phyloP scores from a whole-genome alignment of 2,329 filamentous ascomycete genomes.

The Aspergillus persii region DNA sequence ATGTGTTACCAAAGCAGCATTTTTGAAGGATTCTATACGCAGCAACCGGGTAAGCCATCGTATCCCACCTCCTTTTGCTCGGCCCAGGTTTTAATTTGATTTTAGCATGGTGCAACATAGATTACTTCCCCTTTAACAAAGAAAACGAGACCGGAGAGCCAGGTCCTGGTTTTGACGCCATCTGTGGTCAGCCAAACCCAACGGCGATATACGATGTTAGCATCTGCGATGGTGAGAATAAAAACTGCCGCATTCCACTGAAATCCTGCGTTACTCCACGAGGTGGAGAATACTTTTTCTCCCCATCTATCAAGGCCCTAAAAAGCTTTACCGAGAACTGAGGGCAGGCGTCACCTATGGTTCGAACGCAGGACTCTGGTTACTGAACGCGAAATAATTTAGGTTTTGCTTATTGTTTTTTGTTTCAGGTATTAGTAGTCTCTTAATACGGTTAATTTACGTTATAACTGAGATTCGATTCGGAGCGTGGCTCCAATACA shows the following conservation, averaged over 20 bases:
- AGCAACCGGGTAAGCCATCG: too few species aligned
- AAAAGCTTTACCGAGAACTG: too few species aligned
- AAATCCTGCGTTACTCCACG: background rate
- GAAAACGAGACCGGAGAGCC: background rate
- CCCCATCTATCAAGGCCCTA: background rate
- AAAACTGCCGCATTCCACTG: background rate
- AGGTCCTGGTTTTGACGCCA: slow-evolving; percentile 4
- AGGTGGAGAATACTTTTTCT: slow-evolving; percentile 7
- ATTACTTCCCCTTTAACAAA: background rate
- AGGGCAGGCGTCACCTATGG: too few species aligned
- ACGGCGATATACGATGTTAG: slow-evolving; percentile 1
- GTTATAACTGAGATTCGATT: too few species aligned
- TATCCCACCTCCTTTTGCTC: background rate
- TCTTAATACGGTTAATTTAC: too few species aligned
- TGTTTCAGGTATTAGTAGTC: too few species aligned
- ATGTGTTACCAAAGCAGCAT: slow-evolving; percentile 1
- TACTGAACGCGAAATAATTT: too few species aligned
- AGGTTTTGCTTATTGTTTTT: too few species aligned
- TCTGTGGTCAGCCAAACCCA: background rate
- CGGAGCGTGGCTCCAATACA: too few species aligned
- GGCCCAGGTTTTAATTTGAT: background rate
- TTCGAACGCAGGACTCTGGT: too few species aligned
- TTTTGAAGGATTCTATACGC: background rate
- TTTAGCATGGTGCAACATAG: too few species aligned
- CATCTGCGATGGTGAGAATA: slow-evolving; percentile 2